A percentile compares a stretch with the other conserved stretches of the same genome.
phyloP scores from a whole-genome alignment of 140 eudicot genomes.

The Oenanthe javanica region DNA sequence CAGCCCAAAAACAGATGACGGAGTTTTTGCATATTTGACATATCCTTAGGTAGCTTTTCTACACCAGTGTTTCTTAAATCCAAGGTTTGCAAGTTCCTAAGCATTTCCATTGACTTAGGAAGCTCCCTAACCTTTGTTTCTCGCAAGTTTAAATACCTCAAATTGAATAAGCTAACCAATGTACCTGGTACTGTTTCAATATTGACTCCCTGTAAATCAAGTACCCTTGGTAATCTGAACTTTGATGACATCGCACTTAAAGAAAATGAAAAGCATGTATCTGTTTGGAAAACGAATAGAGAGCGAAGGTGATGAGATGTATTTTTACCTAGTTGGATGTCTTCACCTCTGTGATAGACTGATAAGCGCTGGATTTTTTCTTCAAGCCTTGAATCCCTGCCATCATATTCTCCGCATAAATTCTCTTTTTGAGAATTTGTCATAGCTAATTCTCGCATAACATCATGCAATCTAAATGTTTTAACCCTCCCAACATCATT shows the following conservation, averaged over 20 bases:
- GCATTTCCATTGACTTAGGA: constrained; percentile 39
- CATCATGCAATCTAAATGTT: constrained; percentile 45
- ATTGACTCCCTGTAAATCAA: constrained; percentile 36
- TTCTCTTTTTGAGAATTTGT: constrained; percentile 36
- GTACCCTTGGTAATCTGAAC: constrained; percentile 42
- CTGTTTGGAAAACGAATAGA: constrained; percentile 43
- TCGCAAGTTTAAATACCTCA: constrained; percentile 46
- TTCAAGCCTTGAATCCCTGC: constrained; percentile 19
- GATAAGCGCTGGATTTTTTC: constrained; percentile 33
- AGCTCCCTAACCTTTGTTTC: constrained; percentile 39
- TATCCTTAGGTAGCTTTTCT: constrained; percentile 31
- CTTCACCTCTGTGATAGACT: constrained; percentile 30
- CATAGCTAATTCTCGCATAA: constrained; percentile 53
- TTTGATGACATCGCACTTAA: constrained; percentile 27
- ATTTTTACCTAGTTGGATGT: constrained; percentile 21
- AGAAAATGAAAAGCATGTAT: constrained; percentile 24
- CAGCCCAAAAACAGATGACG: constrained; percentile 42
- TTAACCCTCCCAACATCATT: constrained; percentile 50
- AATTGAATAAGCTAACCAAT: constrained; percentile 34
- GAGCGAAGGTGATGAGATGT: constrained; percentile 44
- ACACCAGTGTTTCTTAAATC: constrained; percentile 39
- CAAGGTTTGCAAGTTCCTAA: constrained; percentile 45
- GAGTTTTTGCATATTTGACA: constrained; percentile 31
- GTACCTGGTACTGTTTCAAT: constrained; percentile 28
- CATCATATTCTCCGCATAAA: constrained; percentile 37